phyloP scores from a whole-genome alignment of 768 basidiomycete species.

The Cyclocybe cylindracea region DNA sequence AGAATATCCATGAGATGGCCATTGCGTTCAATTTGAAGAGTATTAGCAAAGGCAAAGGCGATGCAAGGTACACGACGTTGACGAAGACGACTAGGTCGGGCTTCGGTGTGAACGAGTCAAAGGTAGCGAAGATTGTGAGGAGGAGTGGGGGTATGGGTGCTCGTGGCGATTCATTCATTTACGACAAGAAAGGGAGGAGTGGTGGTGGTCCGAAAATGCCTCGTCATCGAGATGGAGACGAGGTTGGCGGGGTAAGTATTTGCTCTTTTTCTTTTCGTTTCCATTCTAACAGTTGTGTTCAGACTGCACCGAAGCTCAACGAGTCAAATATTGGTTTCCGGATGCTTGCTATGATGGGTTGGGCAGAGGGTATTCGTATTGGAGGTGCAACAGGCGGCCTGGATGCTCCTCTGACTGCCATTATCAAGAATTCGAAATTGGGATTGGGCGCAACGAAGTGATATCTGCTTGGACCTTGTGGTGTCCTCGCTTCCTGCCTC shows the following conservation, averaged over 20 bases:
- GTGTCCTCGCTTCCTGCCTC: neutral
- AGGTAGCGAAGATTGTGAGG: slow-evolving; percentile 48
- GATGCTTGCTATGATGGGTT: slow-evolving; percentile 90
- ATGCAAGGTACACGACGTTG: slow-evolving; percentile 75
- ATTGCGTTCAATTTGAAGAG: slow-evolving; percentile 76
- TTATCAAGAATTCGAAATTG: slow-evolving; percentile 84
- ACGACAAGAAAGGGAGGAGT: slow-evolving; percentile 28
- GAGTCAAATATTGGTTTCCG: slow-evolving; percentile 82
- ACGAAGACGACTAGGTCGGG: slow-evolving; percentile 66
- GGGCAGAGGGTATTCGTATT: slow-evolving; percentile 81
- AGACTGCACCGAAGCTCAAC: slow-evolving; percentile 83
- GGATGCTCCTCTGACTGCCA: slow-evolving; percentile 75
- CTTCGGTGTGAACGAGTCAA: slow-evolving; percentile 55
- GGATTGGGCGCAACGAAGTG: slow-evolving; percentile 72
- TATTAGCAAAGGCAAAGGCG: slow-evolving; percentile 69
- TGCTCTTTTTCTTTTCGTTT: neutral
- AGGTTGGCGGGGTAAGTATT: slow-evolving; percentile 72
- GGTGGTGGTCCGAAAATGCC: slow-evolving; percentile 29
- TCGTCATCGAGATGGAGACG: slow-evolving; percentile 78
- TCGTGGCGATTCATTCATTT: slow-evolving; percentile 35
- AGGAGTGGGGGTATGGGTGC: slow-evolving; percentile 36
- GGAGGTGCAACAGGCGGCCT: slow-evolving; percentile 62
- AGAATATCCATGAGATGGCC: slow-evolving; percentile 81
- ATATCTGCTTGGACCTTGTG: neutral
- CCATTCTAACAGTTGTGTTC: slow-evolving; percentile 5